phyloP scores from a whole-genome alignment of 768 basidiomycete species.

The Lactarius pseudohatsudake region DNA sequence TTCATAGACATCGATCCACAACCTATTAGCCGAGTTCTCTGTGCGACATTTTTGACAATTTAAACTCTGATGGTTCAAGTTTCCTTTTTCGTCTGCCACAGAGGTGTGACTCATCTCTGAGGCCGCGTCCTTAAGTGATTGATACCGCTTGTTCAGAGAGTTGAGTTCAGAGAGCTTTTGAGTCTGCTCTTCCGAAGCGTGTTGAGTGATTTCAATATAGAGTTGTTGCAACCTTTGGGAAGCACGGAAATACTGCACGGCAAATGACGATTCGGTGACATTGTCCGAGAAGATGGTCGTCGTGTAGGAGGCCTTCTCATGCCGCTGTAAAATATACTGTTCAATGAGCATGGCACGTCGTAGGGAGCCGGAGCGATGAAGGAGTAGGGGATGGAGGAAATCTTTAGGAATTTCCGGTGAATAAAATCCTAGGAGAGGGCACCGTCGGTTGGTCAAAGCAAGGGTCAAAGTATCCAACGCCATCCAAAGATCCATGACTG shows the following conservation, averaged over 20 bases:
- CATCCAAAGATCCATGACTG: constrained; percentile 48
- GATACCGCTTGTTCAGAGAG: background rate
- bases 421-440: background rate
- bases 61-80: background rate
- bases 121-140: background rate
- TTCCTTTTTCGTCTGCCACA: no score
- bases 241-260: background rate
- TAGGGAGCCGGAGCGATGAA: background rate
- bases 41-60: background rate
- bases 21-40: background rate
- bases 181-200: background rate
- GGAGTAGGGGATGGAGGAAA: background rate
- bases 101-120: background rate
- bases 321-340: background rate
- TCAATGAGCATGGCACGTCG: background rate
- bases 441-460: background rate
- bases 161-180: background rate
- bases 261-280: background rate
- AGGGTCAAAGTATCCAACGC: constrained; percentile 25
- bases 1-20: background rate
- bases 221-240: background rate
- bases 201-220: background rate
- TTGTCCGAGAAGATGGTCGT: constrained; percentile 8
- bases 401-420: background rate
- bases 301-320: background rate